Percentiles rank a stretch among this genome's conserved stretches.
Evolutionary conservation across 352 stramenopile species (phyloP).

Genomic region (Aphanomyces invadans): DNA sequence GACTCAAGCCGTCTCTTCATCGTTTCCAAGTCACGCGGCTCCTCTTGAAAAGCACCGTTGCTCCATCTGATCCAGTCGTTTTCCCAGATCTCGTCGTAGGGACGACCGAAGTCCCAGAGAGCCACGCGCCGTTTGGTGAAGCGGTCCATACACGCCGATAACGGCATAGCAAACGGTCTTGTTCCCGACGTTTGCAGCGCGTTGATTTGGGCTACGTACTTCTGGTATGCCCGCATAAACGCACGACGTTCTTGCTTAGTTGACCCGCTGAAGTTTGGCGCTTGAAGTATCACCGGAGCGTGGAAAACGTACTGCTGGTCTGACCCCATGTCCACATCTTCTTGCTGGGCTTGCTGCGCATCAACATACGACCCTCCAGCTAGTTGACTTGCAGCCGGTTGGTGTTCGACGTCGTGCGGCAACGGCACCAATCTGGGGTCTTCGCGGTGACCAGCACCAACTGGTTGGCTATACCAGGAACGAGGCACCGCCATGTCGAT

Average conservation of each 20-base stretch:
- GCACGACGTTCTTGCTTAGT: slow-evolving; percentile 8
- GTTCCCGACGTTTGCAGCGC: slow-evolving; percentile 12
- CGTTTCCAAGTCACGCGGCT: background rate
- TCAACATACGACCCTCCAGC: too few relatives aligned
- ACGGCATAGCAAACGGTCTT: slow-evolving; percentile 11
- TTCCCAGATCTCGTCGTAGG: background rate
- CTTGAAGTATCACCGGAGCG: background rate
- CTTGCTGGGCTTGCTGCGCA: too few relatives aligned
- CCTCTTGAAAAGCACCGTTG: background rate
- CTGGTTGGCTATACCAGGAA: too few relatives aligned
- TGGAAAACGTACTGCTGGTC: slow-evolving; percentile 4
- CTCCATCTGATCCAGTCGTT: slow-evolving; percentile 8
- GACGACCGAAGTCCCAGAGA: slow-evolving; percentile 1
- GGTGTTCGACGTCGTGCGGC: too few relatives aligned
- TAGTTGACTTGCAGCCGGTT: too few relatives aligned
- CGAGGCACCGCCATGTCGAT: too few relatives aligned
- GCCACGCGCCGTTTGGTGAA: slow-evolving; percentile 1
- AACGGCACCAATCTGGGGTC: too few relatives aligned
- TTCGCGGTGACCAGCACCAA: too few relatives aligned
- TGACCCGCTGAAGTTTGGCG: slow-evolving; percentile 9
- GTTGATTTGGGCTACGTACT: too few relatives aligned
- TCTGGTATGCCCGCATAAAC: slow-evolving; percentile 18
- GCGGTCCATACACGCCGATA: slow-evolving; percentile 7
- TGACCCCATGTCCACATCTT: slow-evolving; percentile 17
- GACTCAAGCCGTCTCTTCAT: background rate